These are phyloP conservation scores for Trichosporon ovoides DNA, from an alignment of 1,284 basidiomycete species.

Conservation along the genomic window DNA sequence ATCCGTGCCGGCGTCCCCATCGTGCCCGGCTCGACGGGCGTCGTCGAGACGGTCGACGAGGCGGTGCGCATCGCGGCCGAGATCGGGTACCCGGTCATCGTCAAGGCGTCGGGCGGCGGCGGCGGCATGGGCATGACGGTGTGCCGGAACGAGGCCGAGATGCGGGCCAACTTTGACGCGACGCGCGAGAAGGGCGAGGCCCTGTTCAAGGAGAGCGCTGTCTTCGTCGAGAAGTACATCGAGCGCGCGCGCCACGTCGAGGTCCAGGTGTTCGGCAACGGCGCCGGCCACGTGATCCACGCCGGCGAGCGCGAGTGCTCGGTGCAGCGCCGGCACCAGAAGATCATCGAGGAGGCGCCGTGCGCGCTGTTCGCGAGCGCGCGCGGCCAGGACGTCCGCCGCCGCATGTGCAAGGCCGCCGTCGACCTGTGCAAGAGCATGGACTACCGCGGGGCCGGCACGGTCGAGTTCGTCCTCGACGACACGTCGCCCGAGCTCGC, in stretches of 20 bases:
- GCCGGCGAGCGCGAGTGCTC: slow-evolving; percentile 68
- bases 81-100: slow-evolving; percentile 56
- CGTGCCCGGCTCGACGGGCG: slow-evolving; percentile 56
- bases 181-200: slow-evolving; percentile 44
- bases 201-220: slow-evolving; percentile 56
- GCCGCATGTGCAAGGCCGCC: slow-evolving; percentile 56
- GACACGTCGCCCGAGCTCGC: slow-evolving; percentile 45
- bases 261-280: slow-evolving; percentile 67
- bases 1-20: slow-evolving; percentile 54
- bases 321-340: slow-evolving; percentile 66
- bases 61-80: slow-evolving; percentile 50
- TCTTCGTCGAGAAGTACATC: slow-evolving; percentile 63
- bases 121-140: slow-evolving; percentile 67
- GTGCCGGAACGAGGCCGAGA: slow-evolving; percentile 53
- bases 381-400: slow-evolving; percentile 44
- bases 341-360: slow-evolving; percentile 63
- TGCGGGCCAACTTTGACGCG: slow-evolving; percentile 49
- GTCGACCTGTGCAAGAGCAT: slow-evolving; percentile 54
- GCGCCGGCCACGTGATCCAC: slow-evolving; percentile 56
- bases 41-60: slow-evolving; percentile 51
- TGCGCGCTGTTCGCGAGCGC: slow-evolving; percentile 52
- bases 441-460: slow-evolving; percentile 60
- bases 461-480: slow-evolving; percentile 65
- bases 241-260: slow-evolving; percentile 60
- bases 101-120: slow-evolving; percentile 64